Evolutionary conservation across 2,329 filamentous ascomycete genomes (phyloP), one percentile per base, ranked within the genome.

Genomic region (Exophiala alcalophila): DNA sequence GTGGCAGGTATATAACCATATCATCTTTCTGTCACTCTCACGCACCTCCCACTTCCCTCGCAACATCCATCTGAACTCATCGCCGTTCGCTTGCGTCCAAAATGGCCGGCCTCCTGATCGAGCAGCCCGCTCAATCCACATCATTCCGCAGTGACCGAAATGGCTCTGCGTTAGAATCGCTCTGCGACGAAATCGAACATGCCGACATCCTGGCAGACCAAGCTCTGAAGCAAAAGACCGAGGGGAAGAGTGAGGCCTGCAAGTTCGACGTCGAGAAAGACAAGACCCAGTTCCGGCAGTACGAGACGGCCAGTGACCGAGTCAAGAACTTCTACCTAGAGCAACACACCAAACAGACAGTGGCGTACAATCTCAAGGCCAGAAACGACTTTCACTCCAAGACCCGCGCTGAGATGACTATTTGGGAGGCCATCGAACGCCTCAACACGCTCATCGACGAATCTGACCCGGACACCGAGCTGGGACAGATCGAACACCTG

Each of bases 391-490:
- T 88, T 69, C 70, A 81, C 64, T 74, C 73, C 52, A 77, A 81
- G 49, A 77, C 77, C 2, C 79, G 84, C 40, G 80, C 83, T 11
- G 76, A 84, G 64, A 87, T 94, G 85, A 84, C 82, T 50, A 76
- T 94, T 63, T 94, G 88, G 89, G 74, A 94, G 64, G 89, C 89
- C 14, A 92, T 94, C 69, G 86, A 94, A 76, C 90, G 88, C 67
- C 82, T 94, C 60, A 87, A 94, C 75, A 88, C 84, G 0, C 77
- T 94, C 38, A 85, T 94, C 64, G 89, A 95, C 68, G 86, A 94
- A 67, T 89, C 83, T 14, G 89, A 95, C 69, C 89, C 89, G 1
- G 88, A 95, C 69, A 94, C 89, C 31, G 80, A 78, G 33, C 81
- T 95, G 50, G 84, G 81, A 19, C 89, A 94, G 70, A 94, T 94